Evolutionary conservation across 495 filamentous ascomycete genomes (phyloP).

Genomic region (Haplographium delicatum): DNA sequence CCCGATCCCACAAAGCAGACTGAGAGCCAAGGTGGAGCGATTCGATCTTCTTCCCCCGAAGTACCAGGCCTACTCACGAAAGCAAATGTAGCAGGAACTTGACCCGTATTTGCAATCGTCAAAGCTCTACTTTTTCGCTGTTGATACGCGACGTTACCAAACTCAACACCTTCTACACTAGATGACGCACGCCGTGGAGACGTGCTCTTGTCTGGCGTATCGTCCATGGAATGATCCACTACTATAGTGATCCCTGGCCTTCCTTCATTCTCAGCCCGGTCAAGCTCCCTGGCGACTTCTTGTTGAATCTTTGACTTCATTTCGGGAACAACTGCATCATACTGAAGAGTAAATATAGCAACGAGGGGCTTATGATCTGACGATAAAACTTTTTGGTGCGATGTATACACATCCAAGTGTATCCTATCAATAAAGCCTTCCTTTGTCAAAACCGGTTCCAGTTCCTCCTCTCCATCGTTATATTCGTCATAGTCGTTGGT

Average conservation of each 20-base stretch:
- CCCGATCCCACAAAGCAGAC: constrained; percentile 49
- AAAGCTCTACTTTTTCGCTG: constrained; percentile 56
- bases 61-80: constrained; percentile 66
- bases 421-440: constrained; percentile 59
- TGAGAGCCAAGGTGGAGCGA: constrained; percentile 58
- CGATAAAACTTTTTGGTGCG: constrained; percentile 81
- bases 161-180: constrained; percentile 50
- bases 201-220: constrained; percentile 25
- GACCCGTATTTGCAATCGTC: constrained; percentile 88
- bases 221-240: constrained; percentile 52
- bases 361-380: constrained; percentile 94
- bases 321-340: constrained; percentile 77
- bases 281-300: constrained; percentile 82
- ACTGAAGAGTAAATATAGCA: constrained; percentile 73
- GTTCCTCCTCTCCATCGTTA: constrained; percentile 47
- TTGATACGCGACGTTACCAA: constrained; percentile 68
- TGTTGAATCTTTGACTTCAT: constrained; percentile 77
- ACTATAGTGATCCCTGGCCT: constrained; percentile 81
- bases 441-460: constrained; percentile 39
- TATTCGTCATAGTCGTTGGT: constrained; percentile 53
- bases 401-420: constrained; percentile 67
- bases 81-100: constrained; percentile 65
- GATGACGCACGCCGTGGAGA: constrained; percentile 14
- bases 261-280: constrained; percentile 88
- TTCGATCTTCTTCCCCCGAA: constrained; percentile 32